Base-by-base conservation (phyloP, 192 early-diverging fungal species). In the Coemansia sp. region DNA sequence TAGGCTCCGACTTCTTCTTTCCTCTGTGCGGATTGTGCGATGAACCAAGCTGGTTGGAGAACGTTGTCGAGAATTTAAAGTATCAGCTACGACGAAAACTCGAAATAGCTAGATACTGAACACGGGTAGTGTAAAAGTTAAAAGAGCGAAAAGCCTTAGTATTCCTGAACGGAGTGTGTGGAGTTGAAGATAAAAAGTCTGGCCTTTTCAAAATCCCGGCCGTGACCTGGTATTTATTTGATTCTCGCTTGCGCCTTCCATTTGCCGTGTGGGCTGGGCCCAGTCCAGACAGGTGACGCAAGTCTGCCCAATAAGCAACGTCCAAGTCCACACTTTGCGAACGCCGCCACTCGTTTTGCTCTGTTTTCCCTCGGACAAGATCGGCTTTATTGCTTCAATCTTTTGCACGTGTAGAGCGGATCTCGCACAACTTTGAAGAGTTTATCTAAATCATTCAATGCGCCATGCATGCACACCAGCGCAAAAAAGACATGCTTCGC, bases 21-120 rank as follows among this genome's bases (percentile, higher is more conserved):
- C 88, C 88, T 79, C 88, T 79, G 87, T 92, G 88, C 63, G 80
- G 82, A 83, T 92, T 92, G 87, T 92, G 90, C 75, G 86, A 73
- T 67, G 86, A 88, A 79, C 82, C 82, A 74, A 92, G 88, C 64
- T 83, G 86, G 74, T 89, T 92, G 81, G 89, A 86, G 84, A 87
- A 88, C 85, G 85, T 86, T 48, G 64, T 74, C 37, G 42, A 28
- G 56, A 67, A 52, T 24, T 25, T 18, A 14, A 21, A 11, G 31
- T 40, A 56, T 54, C 62, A 64, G 54, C 62, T 36, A 55, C 31
- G 31, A 34, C 53, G 31, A 28, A 14, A 34, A 12, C 4, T 55
- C 26, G 31, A 34, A 7, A 34, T 55, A 55, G 53, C 31, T 4
- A n/a, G 37, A 14, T 37, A 18, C 23, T 12, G 24, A 25, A 38